Evolutionary conservation across 106 monocot genomes (phyloP), one percentile per base, ranked within the genome.

Genomic region (Posidonia australis): DNA sequence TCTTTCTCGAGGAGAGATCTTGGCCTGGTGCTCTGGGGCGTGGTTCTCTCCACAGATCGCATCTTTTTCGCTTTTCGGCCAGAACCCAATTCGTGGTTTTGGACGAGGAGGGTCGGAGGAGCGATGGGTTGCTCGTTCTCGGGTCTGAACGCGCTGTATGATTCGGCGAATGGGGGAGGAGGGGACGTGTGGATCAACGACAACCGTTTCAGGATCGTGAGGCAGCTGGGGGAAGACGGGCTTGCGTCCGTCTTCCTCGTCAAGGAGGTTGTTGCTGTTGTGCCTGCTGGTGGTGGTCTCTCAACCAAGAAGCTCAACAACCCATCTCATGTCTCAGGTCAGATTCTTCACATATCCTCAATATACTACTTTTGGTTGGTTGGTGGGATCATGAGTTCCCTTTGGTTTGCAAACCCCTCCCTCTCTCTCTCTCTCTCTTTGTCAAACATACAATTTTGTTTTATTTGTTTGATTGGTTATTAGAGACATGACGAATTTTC

Each of bases 181-280:
- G 88, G 85, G 17, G 93, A 93, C 25, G 85, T 93, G 27, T 93
- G 93, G 93, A 89, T 93, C 79, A 93, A 93, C 79, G 81, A 93
- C 57, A 85, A 81, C 69, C 82, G 83, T 13, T 93, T 93, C 74
- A 67, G 81, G 57, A 81, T 93, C 78, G 28, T 93, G 45, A 57
- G 77, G 62, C 82, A 89, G 75, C 76, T 93, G 24, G 93, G 93
- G 16, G 93, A 93, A 56, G 93, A 88, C 11, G 93, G 85, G 0
- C 81, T 86, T 67, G 83, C 93, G 51, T 81, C 20, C 48, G 93
- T 93, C 63, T 93, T 79, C 67, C 88, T 93, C 64, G 93, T 93
- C 31, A 93, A 85, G 73, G 93, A 93, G 71, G 65, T 87, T 45
- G 71, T 60, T 42, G 43, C 80, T 28, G 79, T 62, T 19, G 30